Evolutionary conservation across 1,284 basidiomycete species (phyloP).

Genomic region (Ceratobasidium sp.): DNA sequence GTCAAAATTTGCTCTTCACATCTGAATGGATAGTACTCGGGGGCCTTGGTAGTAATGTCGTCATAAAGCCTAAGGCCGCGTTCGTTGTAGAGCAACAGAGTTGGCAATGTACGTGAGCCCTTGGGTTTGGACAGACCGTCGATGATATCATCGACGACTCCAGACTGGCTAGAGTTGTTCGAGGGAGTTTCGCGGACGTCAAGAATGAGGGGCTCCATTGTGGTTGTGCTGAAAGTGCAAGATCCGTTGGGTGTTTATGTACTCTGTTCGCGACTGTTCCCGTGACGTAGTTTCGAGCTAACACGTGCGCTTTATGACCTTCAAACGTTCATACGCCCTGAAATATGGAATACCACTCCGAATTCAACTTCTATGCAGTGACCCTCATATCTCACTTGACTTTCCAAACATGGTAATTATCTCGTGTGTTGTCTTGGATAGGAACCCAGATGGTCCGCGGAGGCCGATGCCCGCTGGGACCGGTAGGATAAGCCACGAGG

Average conservation of each 20-base stretch:
- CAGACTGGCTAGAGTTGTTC: background rate
- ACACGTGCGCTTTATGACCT: slow-evolving; percentile 16
- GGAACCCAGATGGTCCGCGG: background rate
- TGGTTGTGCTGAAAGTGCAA: slow-evolving; percentile 22
- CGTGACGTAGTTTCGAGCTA: slow-evolving; percentile 30
- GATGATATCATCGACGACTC: slow-evolving; percentile 58
- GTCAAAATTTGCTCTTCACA: slow-evolving; percentile 81
- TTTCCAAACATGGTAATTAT: background rate
- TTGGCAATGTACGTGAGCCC: slow-evolving; percentile 80
- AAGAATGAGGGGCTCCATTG: slow-evolving; percentile 45
- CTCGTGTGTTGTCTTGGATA: background rate
- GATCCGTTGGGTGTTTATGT: slow-evolving; percentile 36
- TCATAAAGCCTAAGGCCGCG: slow-evolving; percentile 87
- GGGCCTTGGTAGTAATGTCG: slow-evolving; percentile 82
- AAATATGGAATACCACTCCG: slow-evolving; percentile 37
- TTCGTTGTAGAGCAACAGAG: slow-evolving; percentile 90
- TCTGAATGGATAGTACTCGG: slow-evolving; percentile 82
- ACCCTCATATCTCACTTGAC: background rate
- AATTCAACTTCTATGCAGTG: slow-evolving; percentile 11
- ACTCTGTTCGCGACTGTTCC: too few relatives aligned
- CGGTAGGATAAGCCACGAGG: slow-evolving; percentile 7
- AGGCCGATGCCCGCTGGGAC: slow-evolving; percentile 18
- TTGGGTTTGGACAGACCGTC: slow-evolving; percentile 69
- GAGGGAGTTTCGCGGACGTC: slow-evolving; percentile 27
- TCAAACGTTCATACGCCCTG: background rate